Conservation (phyloP, 225 moss, liverwort and hornwort species). For the Sphagnum tenellum region DNA sequence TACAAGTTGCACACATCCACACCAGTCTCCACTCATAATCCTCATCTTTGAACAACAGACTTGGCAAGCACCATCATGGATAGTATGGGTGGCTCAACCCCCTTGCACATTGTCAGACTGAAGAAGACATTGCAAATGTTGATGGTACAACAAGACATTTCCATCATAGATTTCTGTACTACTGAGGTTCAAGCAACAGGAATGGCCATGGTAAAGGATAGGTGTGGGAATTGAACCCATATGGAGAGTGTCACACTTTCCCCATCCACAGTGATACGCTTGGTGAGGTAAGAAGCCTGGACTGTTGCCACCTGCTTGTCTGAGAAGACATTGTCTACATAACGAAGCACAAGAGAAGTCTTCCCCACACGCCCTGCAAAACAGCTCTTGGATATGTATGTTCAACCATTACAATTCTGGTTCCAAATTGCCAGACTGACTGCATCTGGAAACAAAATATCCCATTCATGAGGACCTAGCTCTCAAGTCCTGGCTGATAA, state of each 20-base stretch:
- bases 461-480: neutral
- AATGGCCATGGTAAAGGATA: too few relatives aligned
- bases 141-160: too few relatives aligned
- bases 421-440: neutral
- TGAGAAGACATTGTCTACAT: conserved; percentile 81
- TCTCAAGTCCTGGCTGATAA: neutral
- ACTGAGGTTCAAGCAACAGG: too few relatives aligned
- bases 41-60: too few relatives aligned
- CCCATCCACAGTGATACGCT: conserved; percentile 65
- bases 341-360: conserved; percentile 79
- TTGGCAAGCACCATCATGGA: too few relatives aligned
- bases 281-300: conserved; percentile 90
- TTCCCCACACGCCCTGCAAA: conserved; percentile 86
- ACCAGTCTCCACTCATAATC: too few relatives aligned
- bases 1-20: too few relatives aligned
- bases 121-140: too few relatives aligned
- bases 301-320: conserved; percentile 89
- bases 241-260: conserved; percentile 68
- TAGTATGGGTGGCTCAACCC: too few relatives aligned
- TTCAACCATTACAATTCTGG: neutral
- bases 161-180: too few relatives aligned
- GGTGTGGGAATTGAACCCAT: conserved; percentile 30
- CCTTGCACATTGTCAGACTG: too few relatives aligned
- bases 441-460: neutral
- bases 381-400: conserved; percentile 2